Conservation (phyloP, 768 basidiomycete genomes). For the Asterophora parasitica region DNA sequence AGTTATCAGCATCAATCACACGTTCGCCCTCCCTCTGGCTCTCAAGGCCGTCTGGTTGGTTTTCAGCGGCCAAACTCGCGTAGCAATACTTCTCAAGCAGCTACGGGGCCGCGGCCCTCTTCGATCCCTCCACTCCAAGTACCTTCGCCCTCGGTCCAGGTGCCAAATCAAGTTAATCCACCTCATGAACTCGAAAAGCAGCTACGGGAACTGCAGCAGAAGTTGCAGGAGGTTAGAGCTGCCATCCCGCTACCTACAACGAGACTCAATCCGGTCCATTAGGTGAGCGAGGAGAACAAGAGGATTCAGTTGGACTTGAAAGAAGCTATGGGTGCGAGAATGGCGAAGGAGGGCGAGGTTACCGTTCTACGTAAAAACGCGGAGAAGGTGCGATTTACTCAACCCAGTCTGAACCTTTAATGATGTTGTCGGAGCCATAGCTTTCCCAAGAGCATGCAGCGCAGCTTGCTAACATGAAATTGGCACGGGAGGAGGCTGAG, state of each 20-base stretch:
- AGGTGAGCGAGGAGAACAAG: conserved; percentile 51
- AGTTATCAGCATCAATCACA: conserved; percentile 12
- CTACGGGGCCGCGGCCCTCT: no score
- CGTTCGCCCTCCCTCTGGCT: conserved; percentile 8
- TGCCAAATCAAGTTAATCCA: not conserved
- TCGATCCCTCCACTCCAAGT: not conserved
- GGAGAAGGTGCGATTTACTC: conserved; percentile 47
- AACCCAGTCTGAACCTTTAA: not conserved
- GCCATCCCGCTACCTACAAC: not conserved
- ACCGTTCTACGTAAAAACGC: conserved; percentile 59
- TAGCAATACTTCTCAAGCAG: not conserved
- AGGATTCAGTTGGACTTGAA: conserved; percentile 41
- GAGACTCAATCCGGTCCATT: conserved; percentile 14
- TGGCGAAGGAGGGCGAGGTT: conserved; percentile 69
- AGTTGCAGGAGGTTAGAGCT: conserved; percentile 43
- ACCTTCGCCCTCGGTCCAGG: not conserved
- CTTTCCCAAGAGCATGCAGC: conserved; percentile 53
- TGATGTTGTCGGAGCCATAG: conserved; percentile 26
- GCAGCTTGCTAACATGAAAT: conserved; percentile 51
- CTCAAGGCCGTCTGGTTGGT: conserved; percentile 5
- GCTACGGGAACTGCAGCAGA: conserved; percentile 27
- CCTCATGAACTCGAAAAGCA: conserved; percentile 18
- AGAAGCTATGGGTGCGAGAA: conserved; percentile 44
- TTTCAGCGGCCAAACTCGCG: conserved; percentile 1
- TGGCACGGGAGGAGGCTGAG: conserved; percentile 59